These are phyloP conservation scores for Achaetomiella virescens DNA, from an alignment of 495 filamentous ascomycete species.

Conservation along the genomic window DNA sequence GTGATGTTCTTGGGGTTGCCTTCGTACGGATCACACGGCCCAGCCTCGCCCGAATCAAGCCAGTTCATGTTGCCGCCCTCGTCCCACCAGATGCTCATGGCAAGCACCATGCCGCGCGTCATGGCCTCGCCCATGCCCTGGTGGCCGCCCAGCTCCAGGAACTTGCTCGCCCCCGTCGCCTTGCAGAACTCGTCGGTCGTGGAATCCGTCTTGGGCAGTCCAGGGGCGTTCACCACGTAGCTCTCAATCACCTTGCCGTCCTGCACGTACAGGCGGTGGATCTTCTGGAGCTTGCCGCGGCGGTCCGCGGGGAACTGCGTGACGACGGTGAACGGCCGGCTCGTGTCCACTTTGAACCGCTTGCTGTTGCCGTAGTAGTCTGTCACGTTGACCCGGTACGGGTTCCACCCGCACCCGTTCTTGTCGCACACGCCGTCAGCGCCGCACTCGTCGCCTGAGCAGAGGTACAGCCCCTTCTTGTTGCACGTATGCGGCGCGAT, in stretches of 20 bases:
- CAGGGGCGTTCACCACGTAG: conserved; percentile 10
- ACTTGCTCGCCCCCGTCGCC: conserved; percentile 43
- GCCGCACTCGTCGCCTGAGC: conserved; percentile 45
- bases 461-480: conserved; percentile 42
- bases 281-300: conserved; percentile 45
- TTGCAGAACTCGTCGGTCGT: conserved; percentile 56
- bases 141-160: conserved; percentile 53
- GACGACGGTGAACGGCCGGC: conserved; percentile 56
- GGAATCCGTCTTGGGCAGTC: conserved; percentile 31
- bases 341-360: conserved; percentile 24
- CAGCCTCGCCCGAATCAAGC: conserved; percentile 51
- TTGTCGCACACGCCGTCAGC: conserved; percentile 56
- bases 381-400: conserved; percentile 51
- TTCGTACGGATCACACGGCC: conserved; percentile 54
- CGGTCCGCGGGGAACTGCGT: conserved; percentile 61
- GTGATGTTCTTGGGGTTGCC: conserved; percentile 45
- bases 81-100: conserved; percentile 60
- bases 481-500: conserved; percentile 56
- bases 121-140: conserved; percentile 53
- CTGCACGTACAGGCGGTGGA: conserved; percentile 58
- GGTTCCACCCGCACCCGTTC: conserved; percentile 60
- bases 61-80: conserved; percentile 55
- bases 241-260: conserved; percentile 42
- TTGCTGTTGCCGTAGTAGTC: conserved; percentile 45
- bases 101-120: conserved; percentile 55